Conservation (phyloP, 2,329 filamentous ascomycete genomes). For the Talaromyces sp. region DNA sequence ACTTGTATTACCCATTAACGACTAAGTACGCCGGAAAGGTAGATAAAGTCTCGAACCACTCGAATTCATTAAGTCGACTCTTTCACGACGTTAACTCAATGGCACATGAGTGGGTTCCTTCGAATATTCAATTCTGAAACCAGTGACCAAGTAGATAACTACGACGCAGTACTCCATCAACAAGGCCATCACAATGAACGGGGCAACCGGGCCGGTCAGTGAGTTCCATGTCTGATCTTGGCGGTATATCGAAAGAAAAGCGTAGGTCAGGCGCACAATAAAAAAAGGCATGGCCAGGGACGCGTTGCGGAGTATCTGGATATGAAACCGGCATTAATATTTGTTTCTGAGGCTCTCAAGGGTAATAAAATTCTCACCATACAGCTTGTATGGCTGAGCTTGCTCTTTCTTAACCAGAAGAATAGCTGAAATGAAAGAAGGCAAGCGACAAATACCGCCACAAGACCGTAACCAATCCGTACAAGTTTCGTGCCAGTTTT, state of each 20-base stretch:
- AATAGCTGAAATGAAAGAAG: constrained; percentile 22
- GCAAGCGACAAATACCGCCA: constrained; percentile 21
- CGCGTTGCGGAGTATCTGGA: constrained; percentile 20
- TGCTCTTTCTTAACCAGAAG: constrained; percentile 21
- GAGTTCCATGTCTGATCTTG: constrained; percentile 23
- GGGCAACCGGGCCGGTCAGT: constrained; percentile 22
- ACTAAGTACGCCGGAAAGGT: background rate
- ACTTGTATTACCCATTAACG: background rate
- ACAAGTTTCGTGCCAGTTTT: constrained; percentile 21
- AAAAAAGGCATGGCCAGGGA: constrained; percentile 24
- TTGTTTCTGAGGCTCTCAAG: background rate
- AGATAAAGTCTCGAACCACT: background rate
- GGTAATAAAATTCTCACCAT: constrained; percentile 17
- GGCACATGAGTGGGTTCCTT: background rate
- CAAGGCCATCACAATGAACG: constrained; percentile 25
- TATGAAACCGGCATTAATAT: background rate
- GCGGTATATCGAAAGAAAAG: constrained; percentile 25
- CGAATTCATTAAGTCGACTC: background rate
- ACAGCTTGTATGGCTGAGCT: constrained; percentile 18
- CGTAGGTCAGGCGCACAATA: constrained; percentile 24
- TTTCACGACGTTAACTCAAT: background rate
- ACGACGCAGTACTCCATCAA: constrained; percentile 24
- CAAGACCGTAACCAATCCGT: constrained; percentile 24
- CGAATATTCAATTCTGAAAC: constrained; percentile 16
- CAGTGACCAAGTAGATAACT: constrained; percentile 21